Evolutionary conservation across 192 early-diverging fungal species (phyloP).

Genomic region (Coemansia furcata): DNA sequence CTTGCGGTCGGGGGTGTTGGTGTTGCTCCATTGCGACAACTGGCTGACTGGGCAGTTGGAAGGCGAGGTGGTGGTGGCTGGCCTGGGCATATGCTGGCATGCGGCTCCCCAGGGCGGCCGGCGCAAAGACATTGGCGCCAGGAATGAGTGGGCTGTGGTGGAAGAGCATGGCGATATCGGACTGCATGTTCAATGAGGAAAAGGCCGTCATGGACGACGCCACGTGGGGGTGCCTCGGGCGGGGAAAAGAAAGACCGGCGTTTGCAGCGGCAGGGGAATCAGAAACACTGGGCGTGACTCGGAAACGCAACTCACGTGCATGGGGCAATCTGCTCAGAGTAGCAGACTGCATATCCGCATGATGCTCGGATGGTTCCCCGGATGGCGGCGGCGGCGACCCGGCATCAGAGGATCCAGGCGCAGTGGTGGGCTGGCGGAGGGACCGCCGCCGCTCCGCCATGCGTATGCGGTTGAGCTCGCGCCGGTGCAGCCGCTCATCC

Average conservation of each 20-base stretch:
- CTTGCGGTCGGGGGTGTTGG: not conserved
- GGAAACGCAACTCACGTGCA: not conserved
- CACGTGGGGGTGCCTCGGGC: no score
- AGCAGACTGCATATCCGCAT: not conserved
- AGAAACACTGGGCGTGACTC: not conserved
- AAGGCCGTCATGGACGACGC: not conserved
- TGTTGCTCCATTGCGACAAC: not conserved
- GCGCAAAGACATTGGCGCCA: no score
- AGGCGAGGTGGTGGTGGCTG: not conserved
- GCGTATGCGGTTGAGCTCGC: constrained; percentile 23
- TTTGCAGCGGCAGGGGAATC: no score
- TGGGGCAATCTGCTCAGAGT: not conserved
- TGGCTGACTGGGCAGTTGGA: not conserved
- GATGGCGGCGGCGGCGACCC: no score
- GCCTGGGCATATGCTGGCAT: no score
- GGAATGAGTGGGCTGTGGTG: not conserved
- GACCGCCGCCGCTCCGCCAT: constrained; percentile 25
- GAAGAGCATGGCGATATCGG: constrained; percentile 4
- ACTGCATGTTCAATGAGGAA: not conserved
- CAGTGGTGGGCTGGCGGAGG: not conserved
- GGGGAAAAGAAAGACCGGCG: not conserved
- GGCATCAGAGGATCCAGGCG: no score
- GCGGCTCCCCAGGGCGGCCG: no score
- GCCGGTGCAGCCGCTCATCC: constrained; percentile 16
- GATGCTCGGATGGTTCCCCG: no score